These are phyloP conservation scores for Albatrellus ellisii DNA, from an alignment of 768 basidiomycete species.

Conservation along the genomic window DNA sequence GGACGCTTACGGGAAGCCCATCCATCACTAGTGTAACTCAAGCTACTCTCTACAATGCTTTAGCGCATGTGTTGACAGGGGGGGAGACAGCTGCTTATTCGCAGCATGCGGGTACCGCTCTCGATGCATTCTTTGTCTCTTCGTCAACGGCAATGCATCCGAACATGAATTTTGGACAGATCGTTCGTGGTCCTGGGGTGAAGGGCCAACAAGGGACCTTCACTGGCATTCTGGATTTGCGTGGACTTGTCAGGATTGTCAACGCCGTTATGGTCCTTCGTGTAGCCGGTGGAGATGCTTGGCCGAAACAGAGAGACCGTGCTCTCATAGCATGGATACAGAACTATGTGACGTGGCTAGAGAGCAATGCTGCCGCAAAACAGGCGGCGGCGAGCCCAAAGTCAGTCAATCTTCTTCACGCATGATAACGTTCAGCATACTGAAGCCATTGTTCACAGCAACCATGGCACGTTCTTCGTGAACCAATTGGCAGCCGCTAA, in stretches of 20 bases:
- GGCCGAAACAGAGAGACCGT: conserved; percentile 26
- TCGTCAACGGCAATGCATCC: conserved; percentile 34
- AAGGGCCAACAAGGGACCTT: conserved; percentile 31
- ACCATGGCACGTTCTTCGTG: conserved; percentile 38
- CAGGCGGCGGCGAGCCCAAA: conserved; percentile 31
- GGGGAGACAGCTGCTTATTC: conserved; percentile 21
- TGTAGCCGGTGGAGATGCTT: conserved; percentile 23
- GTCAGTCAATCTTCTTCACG: conserved; percentile 20
- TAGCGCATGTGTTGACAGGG: conserved; percentile 26
- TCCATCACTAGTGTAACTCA: conserved; percentile 30
- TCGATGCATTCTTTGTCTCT: conserved; percentile 35
- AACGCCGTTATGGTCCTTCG: conserved; percentile 33
- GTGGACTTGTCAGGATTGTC: conserved; percentile 34
- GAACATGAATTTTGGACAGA: conserved; percentile 41
- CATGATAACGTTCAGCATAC: background rate
- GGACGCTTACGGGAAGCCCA: conserved; percentile 27
- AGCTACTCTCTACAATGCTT: conserved; percentile 30
- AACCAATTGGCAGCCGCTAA: conserved; percentile 31
- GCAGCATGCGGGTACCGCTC: conserved; percentile 23
- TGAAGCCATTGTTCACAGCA: conserved; percentile 25
- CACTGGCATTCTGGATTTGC: conserved; percentile 41
- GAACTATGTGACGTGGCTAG: conserved; percentile 32
- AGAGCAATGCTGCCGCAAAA: conserved; percentile 29
- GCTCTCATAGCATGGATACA: conserved; percentile 31
- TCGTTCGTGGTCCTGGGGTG: conserved; percentile 36